These are phyloP conservation scores for Diaporthe citrichinensis DNA, from an alignment of 2,329 filamentous ascomycete species.

Conservation along the genomic window DNA sequence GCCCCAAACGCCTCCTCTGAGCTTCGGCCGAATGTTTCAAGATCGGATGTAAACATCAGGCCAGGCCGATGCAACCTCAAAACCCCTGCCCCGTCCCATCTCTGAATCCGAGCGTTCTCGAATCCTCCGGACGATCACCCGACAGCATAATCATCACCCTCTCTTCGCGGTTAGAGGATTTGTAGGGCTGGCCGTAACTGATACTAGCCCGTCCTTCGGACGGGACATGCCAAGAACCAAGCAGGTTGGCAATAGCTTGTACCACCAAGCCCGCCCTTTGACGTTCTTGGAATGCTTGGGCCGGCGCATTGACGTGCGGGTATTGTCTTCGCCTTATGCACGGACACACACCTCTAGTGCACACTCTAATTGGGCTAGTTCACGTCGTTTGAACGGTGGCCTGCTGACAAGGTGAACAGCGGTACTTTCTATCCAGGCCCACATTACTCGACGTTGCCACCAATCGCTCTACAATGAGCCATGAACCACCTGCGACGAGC, in stretches of 20 bases:
- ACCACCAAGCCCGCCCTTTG: slow-evolving; percentile 19
- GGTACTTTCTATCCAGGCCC: background rate
- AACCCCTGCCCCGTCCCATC: background rate
- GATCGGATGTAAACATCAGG: slow-evolving; percentile 27
- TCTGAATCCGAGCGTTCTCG: slow-evolving; percentile 10
- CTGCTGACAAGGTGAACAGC: background rate
- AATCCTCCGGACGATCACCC: slow-evolving; percentile 23
- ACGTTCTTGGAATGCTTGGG: slow-evolving; percentile 19
- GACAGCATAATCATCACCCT: background rate
- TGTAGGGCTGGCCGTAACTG: slow-evolving; percentile 29
- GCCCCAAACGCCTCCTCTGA: slow-evolving; percentile 4
- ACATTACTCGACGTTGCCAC: background rate
- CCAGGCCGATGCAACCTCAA: background rate
- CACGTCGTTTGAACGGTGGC: background rate
- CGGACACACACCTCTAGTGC: background rate
- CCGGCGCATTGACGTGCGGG: background rate
- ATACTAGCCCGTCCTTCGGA: background rate
- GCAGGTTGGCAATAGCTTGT: slow-evolving; percentile 33
- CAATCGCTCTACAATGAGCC: background rate
- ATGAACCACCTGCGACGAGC: background rate
- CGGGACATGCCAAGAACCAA: slow-evolving; percentile 27
- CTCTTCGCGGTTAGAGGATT: background rate
- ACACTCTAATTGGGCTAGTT: background rate
- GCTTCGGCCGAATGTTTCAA: slow-evolving; percentile 34
- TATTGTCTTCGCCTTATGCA: background rate